A percentile compares a stretch with the other conserved stretches of the same genome.
These are phyloP conservation scores for Lactifluus hygrophoroides DNA, from an alignment of 768 basidiomycete species.

Conservation along the genomic window DNA sequence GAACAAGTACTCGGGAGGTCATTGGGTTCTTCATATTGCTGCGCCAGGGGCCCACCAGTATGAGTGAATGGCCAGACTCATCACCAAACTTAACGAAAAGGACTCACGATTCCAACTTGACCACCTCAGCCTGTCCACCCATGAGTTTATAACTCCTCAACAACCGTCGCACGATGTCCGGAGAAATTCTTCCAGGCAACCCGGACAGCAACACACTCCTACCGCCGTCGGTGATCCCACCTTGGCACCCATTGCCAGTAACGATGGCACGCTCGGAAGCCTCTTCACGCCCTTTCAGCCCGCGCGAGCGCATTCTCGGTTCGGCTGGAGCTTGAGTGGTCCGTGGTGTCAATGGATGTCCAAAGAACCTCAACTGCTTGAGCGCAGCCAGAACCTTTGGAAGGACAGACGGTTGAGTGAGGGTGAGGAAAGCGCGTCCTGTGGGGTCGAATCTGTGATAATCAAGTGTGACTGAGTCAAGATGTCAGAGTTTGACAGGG, in stretches of 20 bases:
- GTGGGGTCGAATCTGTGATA: constrained; percentile 55
- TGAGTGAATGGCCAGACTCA: background rate
- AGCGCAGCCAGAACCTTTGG: constrained; percentile 36
- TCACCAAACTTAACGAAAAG: background rate
- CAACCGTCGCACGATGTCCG: constrained; percentile 31
- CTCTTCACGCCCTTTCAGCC: constrained; percentile 33
- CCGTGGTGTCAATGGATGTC: constrained; percentile 33
- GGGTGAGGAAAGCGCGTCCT: constrained; percentile 48
- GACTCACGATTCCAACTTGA: constrained; percentile 45
- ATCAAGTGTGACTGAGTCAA: constrained; percentile 42
- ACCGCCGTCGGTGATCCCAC: constrained; percentile 40
- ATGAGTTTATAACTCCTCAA: constrained; percentile 41
- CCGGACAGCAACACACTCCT: constrained; percentile 54
- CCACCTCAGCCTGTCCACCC: constrained; percentile 36
- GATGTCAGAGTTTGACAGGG: background rate
- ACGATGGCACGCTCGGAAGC: constrained; percentile 31
- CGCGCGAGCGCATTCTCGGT: constrained; percentile 27
- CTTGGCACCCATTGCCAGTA: constrained; percentile 42
- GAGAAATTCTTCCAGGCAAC: constrained; percentile 41
- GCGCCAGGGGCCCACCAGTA: background rate
- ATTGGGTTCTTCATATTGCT: constrained; percentile 28
- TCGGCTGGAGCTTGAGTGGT: constrained; percentile 23
- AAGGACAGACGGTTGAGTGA: constrained; percentile 40
- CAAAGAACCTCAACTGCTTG: constrained; percentile 37
- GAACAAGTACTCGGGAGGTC: constrained; percentile 47